Conservation (phyloP, 768 basidiomycete genomes). For the Phallus indusiatus region DNA sequence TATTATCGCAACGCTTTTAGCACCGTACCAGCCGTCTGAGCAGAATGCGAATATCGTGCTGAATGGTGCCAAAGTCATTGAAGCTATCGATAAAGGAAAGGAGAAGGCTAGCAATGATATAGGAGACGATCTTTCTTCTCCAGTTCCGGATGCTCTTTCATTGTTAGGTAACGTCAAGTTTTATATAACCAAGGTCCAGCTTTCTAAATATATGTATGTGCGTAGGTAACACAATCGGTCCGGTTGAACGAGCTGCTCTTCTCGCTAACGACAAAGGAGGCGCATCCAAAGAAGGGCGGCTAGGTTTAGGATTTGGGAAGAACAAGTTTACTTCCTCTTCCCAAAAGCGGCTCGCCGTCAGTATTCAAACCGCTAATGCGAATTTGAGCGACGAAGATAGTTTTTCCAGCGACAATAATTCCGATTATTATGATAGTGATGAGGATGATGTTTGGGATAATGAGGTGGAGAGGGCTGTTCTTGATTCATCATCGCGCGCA, state of each 20-base stretch:
- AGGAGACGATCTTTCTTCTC: not conserved
- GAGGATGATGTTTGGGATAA: not conserved
- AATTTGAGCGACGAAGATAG: not conserved
- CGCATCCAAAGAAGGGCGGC: not conserved
- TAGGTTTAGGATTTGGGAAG: not conserved
- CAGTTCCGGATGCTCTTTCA: not conserved
- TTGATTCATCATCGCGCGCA: too few species aligned
- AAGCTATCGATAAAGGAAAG: not conserved
- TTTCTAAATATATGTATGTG: too few species aligned
- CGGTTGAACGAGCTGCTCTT: not conserved
- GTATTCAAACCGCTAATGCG: not conserved
- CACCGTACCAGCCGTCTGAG: constrained; percentile 18
- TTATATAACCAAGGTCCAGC: not conserved
- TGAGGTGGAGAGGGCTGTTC: not conserved
- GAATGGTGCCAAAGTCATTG: not conserved
- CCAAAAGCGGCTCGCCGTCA: not conserved
- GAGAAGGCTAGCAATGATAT: not conserved
- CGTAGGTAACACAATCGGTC: not conserved
- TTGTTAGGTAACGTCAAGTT: not conserved
- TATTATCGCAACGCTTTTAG: constrained; percentile 78
- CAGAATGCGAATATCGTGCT: not conserved
- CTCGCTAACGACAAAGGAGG: constrained; percentile 1
- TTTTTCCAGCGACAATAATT: not conserved
- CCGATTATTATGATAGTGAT: not conserved
- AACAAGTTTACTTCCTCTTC: not conserved